Percentiles rank a stretch among this genome's conserved stretches.
Evolutionary conservation across 192 early-diverging fungal species (phyloP).

Genomic region (Coemansia biformis): DNA sequence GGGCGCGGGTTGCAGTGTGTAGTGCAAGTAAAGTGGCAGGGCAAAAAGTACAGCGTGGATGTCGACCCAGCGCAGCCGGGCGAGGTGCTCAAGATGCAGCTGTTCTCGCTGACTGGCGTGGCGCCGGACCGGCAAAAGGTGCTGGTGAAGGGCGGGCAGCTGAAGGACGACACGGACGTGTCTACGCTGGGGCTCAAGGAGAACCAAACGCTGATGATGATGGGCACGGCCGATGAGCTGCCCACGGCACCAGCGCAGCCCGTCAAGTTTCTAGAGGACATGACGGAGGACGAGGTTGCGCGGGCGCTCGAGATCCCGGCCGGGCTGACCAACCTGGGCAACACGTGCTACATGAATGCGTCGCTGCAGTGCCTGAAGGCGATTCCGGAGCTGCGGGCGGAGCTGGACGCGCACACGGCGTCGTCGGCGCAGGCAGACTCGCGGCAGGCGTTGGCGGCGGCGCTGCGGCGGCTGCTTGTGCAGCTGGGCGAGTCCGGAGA

Average conservation of each 20-base stretch:
- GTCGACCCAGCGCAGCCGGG: conserved; percentile 68
- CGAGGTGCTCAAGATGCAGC: conserved; percentile 79
- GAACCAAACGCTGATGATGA: conserved; percentile 72
- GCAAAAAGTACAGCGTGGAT: conserved; percentile 78
- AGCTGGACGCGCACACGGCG: conserved; percentile 51
- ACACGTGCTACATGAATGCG: conserved; percentile 89
- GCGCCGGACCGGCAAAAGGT: conserved; percentile 91
- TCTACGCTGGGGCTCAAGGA: conserved; percentile 68
- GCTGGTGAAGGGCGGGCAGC: conserved; percentile 84
- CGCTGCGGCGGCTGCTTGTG: conserved; percentile 68
- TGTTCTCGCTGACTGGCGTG: conserved; percentile 88
- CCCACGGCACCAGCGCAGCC: conserved; percentile 71
- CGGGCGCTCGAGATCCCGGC: conserved; percentile 88
- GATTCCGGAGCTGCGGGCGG: conserved; percentile 71
- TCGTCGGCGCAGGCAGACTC: conserved; percentile 9
- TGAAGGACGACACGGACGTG: conserved; percentile 86
- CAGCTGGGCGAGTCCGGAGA: conserved; percentile 66
- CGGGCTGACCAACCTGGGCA: conserved; percentile 86
- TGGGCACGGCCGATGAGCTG: conserved; percentile 93
- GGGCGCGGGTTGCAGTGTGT: no score
- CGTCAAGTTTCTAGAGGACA: conserved; percentile 83
- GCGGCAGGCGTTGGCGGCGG: conserved; percentile 57
- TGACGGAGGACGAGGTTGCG: conserved; percentile 80
- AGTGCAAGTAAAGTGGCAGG: conserved; percentile 87
- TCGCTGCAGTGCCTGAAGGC: conserved; percentile 90